Evolutionary conservation across 2,329 filamentous ascomycete species (phyloP), one percentile per base, ranked within the genome.

Genomic region (Colletotrichum noveboracense): DNA sequence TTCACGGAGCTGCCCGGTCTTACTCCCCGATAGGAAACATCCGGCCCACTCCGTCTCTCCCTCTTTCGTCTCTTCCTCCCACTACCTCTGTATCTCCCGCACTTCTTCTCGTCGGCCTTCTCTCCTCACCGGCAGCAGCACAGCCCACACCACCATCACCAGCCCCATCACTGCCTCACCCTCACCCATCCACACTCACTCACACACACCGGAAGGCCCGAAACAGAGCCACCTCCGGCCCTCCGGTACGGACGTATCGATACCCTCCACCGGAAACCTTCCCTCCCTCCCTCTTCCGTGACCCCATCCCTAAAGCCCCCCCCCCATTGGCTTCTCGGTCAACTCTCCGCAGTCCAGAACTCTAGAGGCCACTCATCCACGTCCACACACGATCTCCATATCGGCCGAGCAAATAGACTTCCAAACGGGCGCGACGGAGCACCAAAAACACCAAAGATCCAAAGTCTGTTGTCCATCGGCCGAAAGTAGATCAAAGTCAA

Each of bases 221-320:
- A 30, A 12, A 43, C 16, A 14, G 34, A 26, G 38, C 36, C 36
- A 48, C 4, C 26, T 70, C 58, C 43, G 58, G n/a, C 66, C 43
- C 60, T 38, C 66, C 71, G 66, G n/a, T 74, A 70, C 71, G 71
- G 58, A 65, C 71, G 71, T 74, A 74, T 56, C 58, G 13, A 26
- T n/a, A 16, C 7, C 14, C 16, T 24, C 18, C 34, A 16, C 10
- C 32, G 16, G 14, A 48, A 21, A 24, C 21, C 18, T 66, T n/a
- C 38, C 13, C n/a, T 26, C 30, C 13, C 9, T 10, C n/a, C 18
- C 12, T 43, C 38, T 30, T 21, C 26, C 24, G 28, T 34, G 16
- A 12, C 4, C 3, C 28, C 16, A 43, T 43, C 5, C 38, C 5
- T 5, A 5, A 43, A n/a, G 18, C 21, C 1, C 5, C 24, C 24